Base-by-base conservation (phyloP, 176 grass and related monocot species). In the Carex cristatella region DNA sequence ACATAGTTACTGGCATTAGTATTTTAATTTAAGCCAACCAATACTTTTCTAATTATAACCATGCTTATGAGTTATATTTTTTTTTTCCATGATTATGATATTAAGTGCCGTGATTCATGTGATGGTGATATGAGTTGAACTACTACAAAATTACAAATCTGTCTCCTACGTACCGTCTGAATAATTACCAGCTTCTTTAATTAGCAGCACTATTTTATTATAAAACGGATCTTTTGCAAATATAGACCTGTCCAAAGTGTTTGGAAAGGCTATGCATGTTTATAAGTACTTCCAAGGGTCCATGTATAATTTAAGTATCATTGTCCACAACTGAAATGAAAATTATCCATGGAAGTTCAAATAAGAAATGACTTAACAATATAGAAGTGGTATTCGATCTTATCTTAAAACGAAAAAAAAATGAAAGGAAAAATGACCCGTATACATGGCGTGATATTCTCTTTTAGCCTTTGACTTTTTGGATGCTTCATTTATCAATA, bases 151-250 rank as follows among this genome's bases (percentile, higher is more conserved):
- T 77, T 55, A 77, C 73, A 77, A 56, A 77, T 32, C 56, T 55
- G 49, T 77, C 12, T 77, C 55, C 73, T 77, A 77, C 55, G 49
- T 77, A 77, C 5, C 19, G 10, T 53, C 44, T 56, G 27, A 77
- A 30, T 30, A 27, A 56, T 77, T 77, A 77, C 72, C 46, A 55
- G 72, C 72, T 76, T 76, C 48, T 76, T 73, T 51, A 19, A 76
- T 76, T 30, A 76, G 31, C 48, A 7, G 46, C 3, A 32, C 46
- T 77, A 27, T 28, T 76, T 75, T 76, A 10, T 77, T 56, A 56
- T 54, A 55, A 77, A 77, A 77, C 32, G 19, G 1, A 55, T 31
- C 11, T 31, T 77, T 77, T 77, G 73, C 73, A 77, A 56, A 56
- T 31, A 77, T 55, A 56, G 10, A 75, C 23, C 48, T 16, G 27